Conservation (phyloP, 805 yeast species). For the Lipomyces japonicus region DNA sequence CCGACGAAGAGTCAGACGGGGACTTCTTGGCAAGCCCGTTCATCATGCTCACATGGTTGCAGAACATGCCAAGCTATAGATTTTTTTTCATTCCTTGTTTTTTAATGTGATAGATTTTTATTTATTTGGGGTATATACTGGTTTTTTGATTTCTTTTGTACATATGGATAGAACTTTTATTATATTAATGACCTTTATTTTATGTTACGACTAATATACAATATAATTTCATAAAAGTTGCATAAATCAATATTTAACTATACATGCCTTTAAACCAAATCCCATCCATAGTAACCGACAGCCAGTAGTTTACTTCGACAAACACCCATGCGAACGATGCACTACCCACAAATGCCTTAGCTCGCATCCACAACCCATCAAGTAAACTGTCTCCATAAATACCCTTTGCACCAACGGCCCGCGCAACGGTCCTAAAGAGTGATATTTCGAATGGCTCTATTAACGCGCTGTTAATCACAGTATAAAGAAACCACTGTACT, state of each 20-base stretch:
- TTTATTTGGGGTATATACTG: neutral
- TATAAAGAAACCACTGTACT: neutral
- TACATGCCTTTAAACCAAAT: too few relatives aligned
- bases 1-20: slow-evolving; percentile 4
- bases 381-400: neutral
- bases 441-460: neutral
- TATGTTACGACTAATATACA: neutral
- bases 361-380: neutral
- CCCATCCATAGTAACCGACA: neutral
- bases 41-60: too few relatives aligned
- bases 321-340: neutral
- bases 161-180: neutral
- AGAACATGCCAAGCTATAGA: too few relatives aligned
- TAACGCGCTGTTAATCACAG: neutral
- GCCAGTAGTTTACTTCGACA: neutral
- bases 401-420: neutral
- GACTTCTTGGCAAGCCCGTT: neutral
- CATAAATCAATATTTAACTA: too few relatives aligned
- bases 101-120: neutral
- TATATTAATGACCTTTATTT: neutral
- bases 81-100: too few relatives aligned
- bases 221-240: too few relatives aligned
- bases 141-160: neutral
- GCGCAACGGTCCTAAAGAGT: neutral
- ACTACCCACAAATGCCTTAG: neutral